Conservation (phyloP, 306 rosid species). For the Pyrus pyrifolia region DNA sequence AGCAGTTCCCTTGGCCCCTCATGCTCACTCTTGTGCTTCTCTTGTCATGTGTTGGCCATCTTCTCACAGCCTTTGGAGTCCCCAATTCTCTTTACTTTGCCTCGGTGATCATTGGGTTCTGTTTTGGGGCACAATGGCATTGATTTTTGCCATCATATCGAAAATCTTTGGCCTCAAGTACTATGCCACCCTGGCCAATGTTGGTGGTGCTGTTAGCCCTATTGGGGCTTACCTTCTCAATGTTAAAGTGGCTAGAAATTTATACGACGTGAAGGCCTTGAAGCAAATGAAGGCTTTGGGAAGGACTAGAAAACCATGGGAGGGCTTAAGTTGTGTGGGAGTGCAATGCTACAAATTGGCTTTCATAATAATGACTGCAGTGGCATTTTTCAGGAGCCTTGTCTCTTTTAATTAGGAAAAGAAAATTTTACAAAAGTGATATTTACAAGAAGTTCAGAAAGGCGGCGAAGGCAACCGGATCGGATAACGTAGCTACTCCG, state of each 20-base stretch:
- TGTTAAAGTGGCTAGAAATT: conserved; percentile 45
- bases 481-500: conserved; percentile 2
- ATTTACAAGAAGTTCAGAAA: conserved; percentile 44
- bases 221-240: conserved; percentile 50
- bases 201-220: conserved; percentile 50
- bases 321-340: conserved; percentile 45
- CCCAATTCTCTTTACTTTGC: conserved; percentile 52
- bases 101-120: conserved; percentile 50
- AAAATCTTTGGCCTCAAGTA: conserved; percentile 67
- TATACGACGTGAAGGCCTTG: conserved; percentile 58
- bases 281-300: conserved; percentile 39
- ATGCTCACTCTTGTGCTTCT: conserved; percentile 42
- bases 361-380: conserved; percentile 44
- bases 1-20: conserved; percentile 61
- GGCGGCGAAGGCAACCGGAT: conserved; percentile 7
- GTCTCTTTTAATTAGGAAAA: conserved; percentile 41
- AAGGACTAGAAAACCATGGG: conserved; percentile 19
- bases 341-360: conserved; percentile 39
- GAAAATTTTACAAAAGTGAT: conserved; percentile 47
- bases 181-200: conserved; percentile 47
- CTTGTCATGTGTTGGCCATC: conserved; percentile 50
- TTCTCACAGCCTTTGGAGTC: conserved; percentile 46
- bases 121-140: conserved; percentile 67
- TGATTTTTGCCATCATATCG: conserved; percentile 59
- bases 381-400: conserved; percentile 32